Evolutionary conservation across 1,284 basidiomycete species (phyloP).

Genomic region (Stygiomarasmius scandens): DNA sequence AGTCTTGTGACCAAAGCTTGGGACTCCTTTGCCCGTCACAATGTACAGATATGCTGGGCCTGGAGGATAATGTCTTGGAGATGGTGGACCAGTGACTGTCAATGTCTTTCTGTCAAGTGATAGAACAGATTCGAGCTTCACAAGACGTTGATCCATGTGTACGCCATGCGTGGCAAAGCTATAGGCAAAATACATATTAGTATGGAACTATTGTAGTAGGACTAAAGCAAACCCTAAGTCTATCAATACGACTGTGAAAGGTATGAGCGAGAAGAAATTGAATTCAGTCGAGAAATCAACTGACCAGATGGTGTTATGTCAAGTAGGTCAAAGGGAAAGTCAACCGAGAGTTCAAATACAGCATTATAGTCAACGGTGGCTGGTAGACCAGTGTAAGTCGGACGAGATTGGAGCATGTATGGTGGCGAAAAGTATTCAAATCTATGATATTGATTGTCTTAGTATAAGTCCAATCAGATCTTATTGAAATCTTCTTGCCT

Average conservation of each 20-base stretch:
- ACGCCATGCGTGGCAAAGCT: constrained; percentile 53
- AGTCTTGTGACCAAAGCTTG: constrained; percentile 20
- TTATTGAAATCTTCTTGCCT: constrained; percentile 3
- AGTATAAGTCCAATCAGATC: too few species aligned
- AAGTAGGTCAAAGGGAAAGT: constrained; percentile 18
- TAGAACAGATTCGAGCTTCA: constrained; percentile 40
- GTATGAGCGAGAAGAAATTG: neutral
- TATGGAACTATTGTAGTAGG: too few species aligned
- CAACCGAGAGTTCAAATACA: constrained; percentile 18
- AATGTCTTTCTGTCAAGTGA: constrained; percentile 33
- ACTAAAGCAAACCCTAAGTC: constrained; percentile 39
- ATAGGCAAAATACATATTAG: too few species aligned
- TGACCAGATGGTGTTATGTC: constrained; percentile 7
- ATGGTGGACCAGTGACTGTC: constrained; percentile 43
- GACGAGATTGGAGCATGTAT: constrained; percentile 39
- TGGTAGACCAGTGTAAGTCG: constrained; percentile 46
- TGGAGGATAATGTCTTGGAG: constrained; percentile 48
- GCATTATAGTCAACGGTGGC: constrained; percentile 31
- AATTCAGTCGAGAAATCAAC: neutral
- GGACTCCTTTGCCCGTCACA: constrained; percentile 45
- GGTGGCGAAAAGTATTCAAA: constrained; percentile 24
- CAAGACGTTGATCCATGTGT: constrained; percentile 51
- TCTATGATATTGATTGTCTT: constrained; percentile 3
- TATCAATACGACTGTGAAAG: constrained; percentile 42
- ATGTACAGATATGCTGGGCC: constrained; percentile 60